A percentile compares a stretch with the other conserved stretches of the same genome.
Conservation (phyloP, 495 filamentous ascomycete genomes). For the Podospora fimiseda region DNA sequence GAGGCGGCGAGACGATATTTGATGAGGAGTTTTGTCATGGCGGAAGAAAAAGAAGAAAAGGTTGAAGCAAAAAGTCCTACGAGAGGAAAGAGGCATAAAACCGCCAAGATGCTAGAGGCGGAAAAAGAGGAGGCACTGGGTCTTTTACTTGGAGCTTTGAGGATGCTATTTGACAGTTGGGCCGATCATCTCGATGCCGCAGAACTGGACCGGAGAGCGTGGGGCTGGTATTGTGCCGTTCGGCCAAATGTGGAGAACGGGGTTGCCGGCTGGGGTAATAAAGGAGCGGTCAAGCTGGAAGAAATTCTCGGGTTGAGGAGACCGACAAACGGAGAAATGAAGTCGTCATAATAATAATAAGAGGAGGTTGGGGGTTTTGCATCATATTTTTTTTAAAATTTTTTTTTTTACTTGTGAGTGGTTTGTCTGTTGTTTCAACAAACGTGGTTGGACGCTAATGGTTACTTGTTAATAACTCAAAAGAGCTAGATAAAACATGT, state of each 20-base stretch:
- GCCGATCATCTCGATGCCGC: constrained; percentile 43
- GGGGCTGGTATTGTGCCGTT: constrained; percentile 73
- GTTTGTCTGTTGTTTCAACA: too few relatives aligned
- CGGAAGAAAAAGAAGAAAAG: neutral
- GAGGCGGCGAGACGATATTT: constrained; percentile 57
- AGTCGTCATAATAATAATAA: too few relatives aligned
- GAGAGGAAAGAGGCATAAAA: constrained; percentile 40
- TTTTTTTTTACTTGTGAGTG: too few relatives aligned
- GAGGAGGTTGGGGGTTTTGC: neutral
- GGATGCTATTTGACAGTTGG: constrained; percentile 68
- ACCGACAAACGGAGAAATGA: neutral
- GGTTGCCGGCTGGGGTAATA: constrained; percentile 72
- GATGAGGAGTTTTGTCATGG: constrained; percentile 51
- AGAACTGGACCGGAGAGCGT: constrained; percentile 68
- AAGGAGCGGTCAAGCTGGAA: constrained; percentile 58
- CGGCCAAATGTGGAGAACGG: constrained; percentile 67
- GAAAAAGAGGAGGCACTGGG: constrained; percentile 63
- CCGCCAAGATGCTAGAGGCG: constrained; percentile 35
- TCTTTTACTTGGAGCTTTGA: constrained; percentile 57
- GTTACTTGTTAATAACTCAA: neutral
- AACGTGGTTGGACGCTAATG: neutral
- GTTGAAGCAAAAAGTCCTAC: constrained; percentile 3
- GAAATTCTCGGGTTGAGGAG: constrained; percentile 58
- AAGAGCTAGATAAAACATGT: neutral
- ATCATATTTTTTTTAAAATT: too few relatives aligned